These are phyloP conservation scores for Xylaria sp. DNA, from an alignment of 2,329 filamentous ascomycete genomes.

Conservation along the genomic window DNA sequence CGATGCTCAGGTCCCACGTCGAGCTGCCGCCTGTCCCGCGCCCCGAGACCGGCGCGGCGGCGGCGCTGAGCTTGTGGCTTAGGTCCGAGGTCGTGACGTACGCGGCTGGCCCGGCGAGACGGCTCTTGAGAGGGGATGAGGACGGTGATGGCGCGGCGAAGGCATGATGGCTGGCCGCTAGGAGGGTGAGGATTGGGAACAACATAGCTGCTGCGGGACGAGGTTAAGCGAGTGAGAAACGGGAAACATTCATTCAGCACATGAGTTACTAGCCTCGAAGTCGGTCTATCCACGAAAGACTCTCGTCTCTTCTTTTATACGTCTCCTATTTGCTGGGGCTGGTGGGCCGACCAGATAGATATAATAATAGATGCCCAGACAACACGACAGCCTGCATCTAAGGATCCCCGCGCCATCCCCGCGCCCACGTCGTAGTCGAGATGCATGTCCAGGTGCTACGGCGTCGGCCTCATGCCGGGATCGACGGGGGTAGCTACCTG, in stretches of 20 bases:
- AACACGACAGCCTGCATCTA: neutral
- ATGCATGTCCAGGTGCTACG: slow-evolving; percentile 6
- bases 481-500: slow-evolving; percentile 18
- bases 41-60: slow-evolving; percentile 52
- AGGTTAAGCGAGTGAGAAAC: neutral
- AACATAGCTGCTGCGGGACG: slow-evolving; percentile 31
- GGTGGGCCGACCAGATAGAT: neutral
- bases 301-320: slow-evolving; percentile 22
- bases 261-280: neutral
- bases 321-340: neutral
- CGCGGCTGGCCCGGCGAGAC: slow-evolving; percentile 44
- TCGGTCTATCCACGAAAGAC: neutral
- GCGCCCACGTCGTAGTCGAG: neutral
- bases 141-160: slow-evolving; percentile 29
- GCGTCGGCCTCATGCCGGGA: slow-evolving; percentile 28
- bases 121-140: slow-evolving; percentile 23
- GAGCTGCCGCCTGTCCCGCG: slow-evolving; percentile 49
- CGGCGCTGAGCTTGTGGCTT: slow-evolving; percentile 51
- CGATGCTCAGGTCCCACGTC: slow-evolving; percentile 54
- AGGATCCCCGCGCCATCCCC: neutral
- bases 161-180: slow-evolving; percentile 38
- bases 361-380: neutral
- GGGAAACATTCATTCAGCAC: neutral
- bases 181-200: slow-evolving; percentile 34
- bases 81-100: slow-evolving; percentile 54